A percentile compares a stretch with the other conserved stretches of the same genome.
Evolutionary conservation across 2,329 filamentous ascomycete species (phyloP).

Genomic region (Fusarium falciforme): DNA sequence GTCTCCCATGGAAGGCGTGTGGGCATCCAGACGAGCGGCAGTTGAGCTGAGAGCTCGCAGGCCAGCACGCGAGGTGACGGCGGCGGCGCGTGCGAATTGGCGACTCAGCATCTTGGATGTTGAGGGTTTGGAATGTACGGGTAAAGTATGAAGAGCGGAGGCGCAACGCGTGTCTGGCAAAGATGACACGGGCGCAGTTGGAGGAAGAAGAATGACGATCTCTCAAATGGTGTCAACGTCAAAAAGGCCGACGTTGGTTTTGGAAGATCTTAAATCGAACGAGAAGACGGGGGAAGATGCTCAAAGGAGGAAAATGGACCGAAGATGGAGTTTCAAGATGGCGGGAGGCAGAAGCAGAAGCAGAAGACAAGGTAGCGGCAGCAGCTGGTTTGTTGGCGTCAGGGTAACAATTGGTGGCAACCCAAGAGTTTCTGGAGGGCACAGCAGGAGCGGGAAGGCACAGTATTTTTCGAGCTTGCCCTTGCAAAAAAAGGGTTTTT

Average conservation of each 20-base stretch:
- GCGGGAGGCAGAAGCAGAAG: conserved; percentile 28
- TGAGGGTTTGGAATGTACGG: conserved; percentile 41
- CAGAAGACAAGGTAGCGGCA: conserved; percentile 29
- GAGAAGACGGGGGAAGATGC: conserved; percentile 27
- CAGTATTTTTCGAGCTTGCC: conserved; percentile 36
- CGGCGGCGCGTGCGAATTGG: conserved; percentile 60
- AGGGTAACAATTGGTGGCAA: conserved; percentile 37
- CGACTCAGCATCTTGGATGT: conserved; percentile 59
- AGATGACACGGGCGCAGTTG: conserved; percentile 29
- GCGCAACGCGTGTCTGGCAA: conserved; percentile 32
- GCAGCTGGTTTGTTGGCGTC: conserved; percentile 40
- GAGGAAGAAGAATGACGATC: conserved; percentile 20
- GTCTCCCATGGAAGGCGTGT: conserved; percentile 85
- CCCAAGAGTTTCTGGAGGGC: conserved; percentile 32
- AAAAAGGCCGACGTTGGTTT: conserved; percentile 30
- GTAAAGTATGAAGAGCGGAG: conserved; percentile 19
- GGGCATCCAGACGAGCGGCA: conserved; percentile 51
- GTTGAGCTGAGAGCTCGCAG: conserved; percentile 70
- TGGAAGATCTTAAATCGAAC: conserved; percentile 20
- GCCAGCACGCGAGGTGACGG: conserved; percentile 58
- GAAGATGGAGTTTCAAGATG: conserved; percentile 18
- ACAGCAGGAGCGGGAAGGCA: conserved; percentile 41
- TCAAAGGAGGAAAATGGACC: conserved; percentile 31
- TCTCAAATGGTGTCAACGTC: conserved; percentile 31
- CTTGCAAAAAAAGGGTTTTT: conserved; percentile 28